Evolutionary conservation across 2,329 filamentous ascomycete species (phyloP), one percentile per base, ranked within the genome.

Genomic region (Orbilia ellipsospora): DNA sequence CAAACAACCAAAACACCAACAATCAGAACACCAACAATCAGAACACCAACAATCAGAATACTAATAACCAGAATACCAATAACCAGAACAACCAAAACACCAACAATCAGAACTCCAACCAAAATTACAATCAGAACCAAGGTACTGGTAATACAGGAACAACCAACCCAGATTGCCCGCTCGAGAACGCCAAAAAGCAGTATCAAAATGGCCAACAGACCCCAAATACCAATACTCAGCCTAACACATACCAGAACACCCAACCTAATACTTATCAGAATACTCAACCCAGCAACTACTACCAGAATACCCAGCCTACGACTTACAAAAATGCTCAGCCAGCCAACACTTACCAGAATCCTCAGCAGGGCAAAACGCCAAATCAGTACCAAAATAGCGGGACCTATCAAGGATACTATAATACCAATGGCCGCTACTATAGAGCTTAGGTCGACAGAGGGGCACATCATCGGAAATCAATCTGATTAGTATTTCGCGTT

Each of bases 111-210:
- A 52, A 52, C 12, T 2, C n/a, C 5, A 52, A 23, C 16, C 48
- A 48, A 7, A 48, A 48, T 48, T 18, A 48, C 13, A 48, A 48
- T 48, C 44, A 48, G 16, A 48, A 48, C 44, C 44, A 48, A 48
- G 16, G 15, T n/a, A 48, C 44, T 12, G 16, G 16, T 1, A 48
- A 48, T n/a, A 48, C 44, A 5, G 18, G n/a, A 52, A 23, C 48
- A 23, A 52, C 48, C 16, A 52, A 23, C 10, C n/a, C 10, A 13
- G 16, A 13, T n/a, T 18, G 48, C n/a, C 16, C 48, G 20, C n/a
- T 52, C 48, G n/a, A 23, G 16, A 52, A 18, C 2, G n/a, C 48
- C 48, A 52, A 23, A n/a, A 52, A 52, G 5, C 48, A 52, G 8
- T 48, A 48, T 48, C 44, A 48, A 18, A 48, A 48, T 18, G 44